Evolutionary conservation across 441 rosid species (phyloP).

Genomic region (Viola pubescens): DNA sequence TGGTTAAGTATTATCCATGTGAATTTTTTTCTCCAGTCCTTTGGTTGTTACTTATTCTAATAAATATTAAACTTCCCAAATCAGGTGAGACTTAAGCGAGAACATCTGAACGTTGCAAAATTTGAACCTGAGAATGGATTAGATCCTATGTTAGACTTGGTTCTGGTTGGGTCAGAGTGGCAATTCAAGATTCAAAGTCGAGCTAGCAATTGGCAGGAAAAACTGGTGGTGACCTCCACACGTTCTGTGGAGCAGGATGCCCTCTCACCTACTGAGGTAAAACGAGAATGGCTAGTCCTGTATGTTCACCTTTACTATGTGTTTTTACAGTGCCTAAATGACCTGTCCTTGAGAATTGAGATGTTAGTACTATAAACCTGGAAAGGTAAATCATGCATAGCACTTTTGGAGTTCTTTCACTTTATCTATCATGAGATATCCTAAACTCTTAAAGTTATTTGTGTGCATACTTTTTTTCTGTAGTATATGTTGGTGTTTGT

Average conservation of each 20-base stretch:
- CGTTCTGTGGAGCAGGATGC: constrained; percentile 96
- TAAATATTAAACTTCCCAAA: constrained; percentile 16
- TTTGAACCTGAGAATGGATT: constrained; percentile 91
- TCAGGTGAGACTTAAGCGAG: constrained; percentile 91
- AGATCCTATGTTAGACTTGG: constrained; percentile 91
- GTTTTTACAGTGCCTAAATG: too few species aligned
- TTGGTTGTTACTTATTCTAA: constrained; percentile 8
- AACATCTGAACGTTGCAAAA: constrained; percentile 86
- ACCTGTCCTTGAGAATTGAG: too few species aligned
- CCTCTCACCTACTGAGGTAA: constrained; percentile 90
- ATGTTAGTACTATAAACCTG: too few species aligned
- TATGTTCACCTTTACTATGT: too few species aligned
- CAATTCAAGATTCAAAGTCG: constrained; percentile 95
- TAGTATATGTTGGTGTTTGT: constrained; percentile 4
- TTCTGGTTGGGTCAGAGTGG: constrained; percentile 98
- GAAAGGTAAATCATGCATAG: too few species aligned
- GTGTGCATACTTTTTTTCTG: not conserved
- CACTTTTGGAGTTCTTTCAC: too few species aligned
- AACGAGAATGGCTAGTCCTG: not conserved
- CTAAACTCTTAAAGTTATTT: too few species aligned
- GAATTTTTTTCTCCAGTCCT: constrained; percentile 8
- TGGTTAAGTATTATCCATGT: constrained; percentile 8
- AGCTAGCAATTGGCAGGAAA: constrained; percentile 98
- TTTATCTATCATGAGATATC: too few species aligned
- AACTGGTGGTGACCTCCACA: constrained; percentile 85